Conservation (phyloP, 805 yeast genomes). For the Candida sithepensis region DNA sequence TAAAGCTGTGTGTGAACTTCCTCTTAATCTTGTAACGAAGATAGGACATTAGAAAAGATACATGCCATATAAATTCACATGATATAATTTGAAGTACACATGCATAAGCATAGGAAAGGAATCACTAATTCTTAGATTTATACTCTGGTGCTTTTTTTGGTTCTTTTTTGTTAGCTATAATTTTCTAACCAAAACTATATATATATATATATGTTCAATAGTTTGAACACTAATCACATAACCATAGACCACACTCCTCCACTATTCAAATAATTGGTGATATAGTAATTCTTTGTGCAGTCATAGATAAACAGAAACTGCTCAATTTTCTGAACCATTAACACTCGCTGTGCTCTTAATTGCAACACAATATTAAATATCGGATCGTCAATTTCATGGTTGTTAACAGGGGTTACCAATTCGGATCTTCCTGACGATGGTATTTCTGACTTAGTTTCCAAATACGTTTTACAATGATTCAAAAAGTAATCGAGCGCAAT, state of each 20-base stretch:
- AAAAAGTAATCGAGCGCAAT: constrained; percentile 42
- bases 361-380: constrained; percentile 40
- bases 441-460: constrained; percentile 3
- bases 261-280: constrained; percentile 10
- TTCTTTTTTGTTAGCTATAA: too few species aligned
- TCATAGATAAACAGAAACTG: constrained; percentile 51
- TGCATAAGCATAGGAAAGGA: too few species aligned
- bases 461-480: constrained; percentile 12
- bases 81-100: too few species aligned
- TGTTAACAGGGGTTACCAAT: constrained; percentile 19
- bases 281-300: constrained; percentile 23
- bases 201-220: not conserved
- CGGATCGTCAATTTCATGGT: constrained; percentile 32
- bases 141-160: too few species aligned
- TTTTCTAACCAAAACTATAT: too few species aligned
- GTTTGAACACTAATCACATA: not conserved
- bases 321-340: constrained; percentile 53
- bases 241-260: not conserved
- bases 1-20: too few species aligned
- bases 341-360: constrained; percentile 44
- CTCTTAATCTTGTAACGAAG: too few species aligned
- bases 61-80: too few species aligned
- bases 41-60: too few species aligned
- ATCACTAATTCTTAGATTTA: too few species aligned
- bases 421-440: constrained; percentile 11